Conservation (phyloP, 345 rosid species). For the Syzygium jambos region DNA sequence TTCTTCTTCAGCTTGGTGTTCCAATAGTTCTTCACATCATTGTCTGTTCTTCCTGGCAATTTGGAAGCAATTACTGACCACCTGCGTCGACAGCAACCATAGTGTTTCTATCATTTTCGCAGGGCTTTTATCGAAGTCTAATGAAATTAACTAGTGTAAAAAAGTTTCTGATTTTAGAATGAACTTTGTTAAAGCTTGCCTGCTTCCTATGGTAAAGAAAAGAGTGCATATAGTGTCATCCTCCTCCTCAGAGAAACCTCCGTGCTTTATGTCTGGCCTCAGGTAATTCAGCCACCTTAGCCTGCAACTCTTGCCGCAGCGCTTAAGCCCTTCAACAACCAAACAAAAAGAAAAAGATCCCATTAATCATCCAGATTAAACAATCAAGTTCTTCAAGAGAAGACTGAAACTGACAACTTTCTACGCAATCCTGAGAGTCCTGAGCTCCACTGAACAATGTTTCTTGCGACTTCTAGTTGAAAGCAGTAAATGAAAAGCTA, state of each 20-base stretch:
- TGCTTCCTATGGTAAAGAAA: conserved; percentile 25
- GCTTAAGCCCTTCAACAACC: conserved; percentile 9
- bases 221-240: conserved; percentile 28
- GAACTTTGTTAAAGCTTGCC: conserved; percentile 4
- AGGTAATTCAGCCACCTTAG: conserved; percentile 36
- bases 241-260: conserved; percentile 31
- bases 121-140: background rate
- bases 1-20: conserved; percentile 12
- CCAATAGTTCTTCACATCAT: conserved; percentile 12
- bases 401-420: background rate
- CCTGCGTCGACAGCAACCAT: background rate
- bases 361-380: background rate
- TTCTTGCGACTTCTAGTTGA: background rate
- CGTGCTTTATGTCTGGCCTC: conserved; percentile 30
- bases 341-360: background rate
- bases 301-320: conserved; percentile 38
- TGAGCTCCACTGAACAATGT: background rate
- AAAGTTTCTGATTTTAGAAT: background rate
- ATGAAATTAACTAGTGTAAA: background rate
- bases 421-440: background rate
- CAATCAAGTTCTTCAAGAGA: background rate
- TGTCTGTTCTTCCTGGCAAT: conserved; percentile 9
- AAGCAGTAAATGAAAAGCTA: background rate
- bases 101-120: background rate
- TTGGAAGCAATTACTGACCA: conserved; percentile 10